Evolutionary conservation across 2,329 filamentous ascomycete genomes (phyloP), one percentile per base, ranked within the genome.

Genomic region (Didymella arachidicola): DNA sequence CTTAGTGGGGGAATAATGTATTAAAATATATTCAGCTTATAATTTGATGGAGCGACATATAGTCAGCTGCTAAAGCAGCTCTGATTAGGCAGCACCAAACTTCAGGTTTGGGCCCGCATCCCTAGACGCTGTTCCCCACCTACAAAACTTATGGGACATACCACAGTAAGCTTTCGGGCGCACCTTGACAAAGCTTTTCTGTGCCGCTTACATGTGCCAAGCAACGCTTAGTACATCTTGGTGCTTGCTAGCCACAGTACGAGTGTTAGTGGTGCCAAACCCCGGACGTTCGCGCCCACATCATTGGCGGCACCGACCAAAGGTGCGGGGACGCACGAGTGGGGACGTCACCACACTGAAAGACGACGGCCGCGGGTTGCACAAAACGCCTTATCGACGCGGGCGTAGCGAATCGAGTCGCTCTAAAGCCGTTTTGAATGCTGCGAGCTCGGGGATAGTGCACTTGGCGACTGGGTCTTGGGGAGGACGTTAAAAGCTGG

Each of bases 141-240:
- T n/a, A n/a, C n/a, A n/a, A n/a, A n/a, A n/a, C n/a, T n/a, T n/a
- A n/a, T n/a, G n/a, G n/a, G n/a, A n/a, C n/a, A n/a, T n/a, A n/a
- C n/a, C n/a, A n/a, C n/a, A n/a, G n/a, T n/a, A 65, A 65, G 63
- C 63, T 60, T 69, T 65, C 39, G 7, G 53, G 51, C 51, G 44
- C 34, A 18, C 41, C 51, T 65, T 59, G 48, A 51, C 63, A 63
- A 65, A 66, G 62, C 66, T 67, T 67, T 59, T 60, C 10, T 43
- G 16, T 25, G 48, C 49, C 36, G 29, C 26, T 36, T 46, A 30
- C n/a, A 26, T 12, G 48, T 41, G 61, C 60, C 54, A 64, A 65
- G 65, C 10, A 52, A 62, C 59, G 65, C 65, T 65, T 67, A 60
- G 49, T 43, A 54, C 25, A 12, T 51, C 64, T 65, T 67, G 50